Evolutionary conservation across 1,139 yeast species (phyloP).

Genomic region (Magnusiomyces suaveolens): DNA sequence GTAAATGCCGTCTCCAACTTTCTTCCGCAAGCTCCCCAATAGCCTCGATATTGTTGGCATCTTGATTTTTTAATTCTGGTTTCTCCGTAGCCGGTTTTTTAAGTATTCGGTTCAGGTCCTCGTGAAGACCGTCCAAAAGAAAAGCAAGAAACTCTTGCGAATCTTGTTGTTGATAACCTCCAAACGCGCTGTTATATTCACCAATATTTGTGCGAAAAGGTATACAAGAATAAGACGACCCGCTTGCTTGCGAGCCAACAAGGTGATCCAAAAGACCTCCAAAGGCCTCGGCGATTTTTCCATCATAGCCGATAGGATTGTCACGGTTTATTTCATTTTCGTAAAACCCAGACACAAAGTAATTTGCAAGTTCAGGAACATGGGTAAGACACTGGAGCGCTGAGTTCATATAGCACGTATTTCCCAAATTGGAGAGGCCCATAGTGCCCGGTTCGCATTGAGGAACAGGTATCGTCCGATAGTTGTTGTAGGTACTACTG

Average conservation of each 20-base stretch:
- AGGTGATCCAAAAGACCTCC: slow-evolving; percentile 9
- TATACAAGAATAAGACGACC: slow-evolving; percentile 44
- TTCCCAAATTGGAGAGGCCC: slow-evolving; percentile 79
- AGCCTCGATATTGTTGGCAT: slow-evolving; percentile 45
- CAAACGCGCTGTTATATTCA: slow-evolving; percentile 66
- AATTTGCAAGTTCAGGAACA: slow-evolving; percentile 71
- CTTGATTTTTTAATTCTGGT: slow-evolving; percentile 64
- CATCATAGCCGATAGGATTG: slow-evolving; percentile 80
- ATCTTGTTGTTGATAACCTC: slow-evolving; percentile 88
- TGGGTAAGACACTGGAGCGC: slow-evolving; percentile 87
- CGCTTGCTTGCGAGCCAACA: slow-evolving; percentile 6
- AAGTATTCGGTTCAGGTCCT: slow-evolving; percentile 75
- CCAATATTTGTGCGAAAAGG: slow-evolving; percentile 77
- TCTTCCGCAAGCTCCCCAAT: slow-evolving; percentile 54
- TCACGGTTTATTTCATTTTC: slow-evolving; percentile 56
- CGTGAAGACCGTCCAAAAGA: slow-evolving; percentile 84
- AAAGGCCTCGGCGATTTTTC: slow-evolving; percentile 35
- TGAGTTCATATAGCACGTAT: slow-evolving; percentile 94
- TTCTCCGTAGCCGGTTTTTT: slow-evolving; percentile 82
- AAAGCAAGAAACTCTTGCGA: slow-evolving; percentile 91
- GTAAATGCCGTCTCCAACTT: slow-evolving; percentile 74
- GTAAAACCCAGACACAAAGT: slow-evolving; percentile 53
- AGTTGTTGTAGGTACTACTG: not conserved
- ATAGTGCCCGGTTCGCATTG: slow-evolving; percentile 34
- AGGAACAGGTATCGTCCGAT: not conserved